Evolutionary conservation across 371 early-diverging fungal species (phyloP).

Genomic region (Apophysomyces sp.): DNA sequence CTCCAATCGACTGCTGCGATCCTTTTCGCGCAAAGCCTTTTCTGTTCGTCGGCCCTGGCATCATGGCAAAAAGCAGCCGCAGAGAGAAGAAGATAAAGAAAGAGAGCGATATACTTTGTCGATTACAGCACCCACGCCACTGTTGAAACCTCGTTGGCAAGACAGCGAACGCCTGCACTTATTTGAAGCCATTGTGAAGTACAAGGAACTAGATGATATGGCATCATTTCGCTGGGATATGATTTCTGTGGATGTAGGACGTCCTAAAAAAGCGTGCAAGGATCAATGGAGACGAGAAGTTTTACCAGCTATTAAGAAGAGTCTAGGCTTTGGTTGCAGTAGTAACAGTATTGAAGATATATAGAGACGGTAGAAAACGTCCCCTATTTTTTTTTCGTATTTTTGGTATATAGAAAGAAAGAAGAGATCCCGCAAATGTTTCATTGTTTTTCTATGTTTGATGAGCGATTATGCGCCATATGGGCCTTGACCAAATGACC

Average conservation of each 20-base stretch:
- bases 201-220: constrained; percentile 38
- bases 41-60: background rate
- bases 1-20: background rate
- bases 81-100: background rate
- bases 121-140: background rate
- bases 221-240: constrained; percentile 32
- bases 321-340: background rate
- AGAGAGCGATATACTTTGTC: no score
- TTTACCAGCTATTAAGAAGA: constrained; percentile 14
- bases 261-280: constrained; percentile 40
- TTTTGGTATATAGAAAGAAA: background rate
- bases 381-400: background rate
- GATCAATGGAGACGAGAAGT: constrained; percentile 48
- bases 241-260: constrained; percentile 23
- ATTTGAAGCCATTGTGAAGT: constrained; percentile 25
- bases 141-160: constrained; percentile 37
- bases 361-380: background rate
- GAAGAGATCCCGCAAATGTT: background rate
- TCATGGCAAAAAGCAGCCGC: background rate
- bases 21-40: background rate
- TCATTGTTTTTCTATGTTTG: background rate
- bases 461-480: constrained; percentile 72
- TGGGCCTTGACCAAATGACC: constrained; percentile 85
- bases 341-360: background rate
- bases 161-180: constrained; percentile 13